phyloP scores from a whole-genome alignment of 148 eudicot species.

The Cornus florida region DNA sequence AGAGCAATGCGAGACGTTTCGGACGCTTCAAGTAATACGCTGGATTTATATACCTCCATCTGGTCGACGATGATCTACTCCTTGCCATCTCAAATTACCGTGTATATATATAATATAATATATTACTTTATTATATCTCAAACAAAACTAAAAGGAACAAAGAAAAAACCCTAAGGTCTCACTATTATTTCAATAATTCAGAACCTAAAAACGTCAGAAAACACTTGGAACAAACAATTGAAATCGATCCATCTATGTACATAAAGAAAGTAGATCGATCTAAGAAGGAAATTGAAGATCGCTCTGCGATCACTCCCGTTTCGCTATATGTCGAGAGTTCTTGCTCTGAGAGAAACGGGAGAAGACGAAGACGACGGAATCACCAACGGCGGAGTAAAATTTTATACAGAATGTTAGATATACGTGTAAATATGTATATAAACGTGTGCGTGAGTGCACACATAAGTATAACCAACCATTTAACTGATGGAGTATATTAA shows the following conservation, averaged over 20 bases:
- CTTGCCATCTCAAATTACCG: constrained; percentile 54
- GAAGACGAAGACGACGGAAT: constrained; percentile 11
- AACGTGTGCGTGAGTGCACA: background rate
- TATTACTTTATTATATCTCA: too few relatives aligned
- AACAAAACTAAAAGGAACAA: too few relatives aligned
- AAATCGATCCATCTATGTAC: background rate
- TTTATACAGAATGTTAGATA: too few relatives aligned
- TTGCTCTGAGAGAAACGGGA: background rate
- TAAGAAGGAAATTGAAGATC: background rate
- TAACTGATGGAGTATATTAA: background rate
- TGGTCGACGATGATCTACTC: constrained; percentile 63
- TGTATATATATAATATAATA: background rate
- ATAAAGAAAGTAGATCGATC: background rate
- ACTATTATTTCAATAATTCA: background rate
- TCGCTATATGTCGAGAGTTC: background rate
- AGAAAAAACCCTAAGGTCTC: background rate
- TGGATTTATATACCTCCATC: constrained; percentile 75
- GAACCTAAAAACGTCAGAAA: background rate
- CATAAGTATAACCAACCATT: too few relatives aligned
- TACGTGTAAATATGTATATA: too few relatives aligned
- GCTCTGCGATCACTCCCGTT: background rate
- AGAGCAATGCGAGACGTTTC: constrained; percentile 70
- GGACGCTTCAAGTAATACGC: constrained; percentile 93
- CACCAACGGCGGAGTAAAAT: background rate
- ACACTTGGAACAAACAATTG: background rate